These are phyloP conservation scores for Phytophthora fragariae DNA, from an alignment of 352 stramenopile species.

Conservation along the genomic window DNA sequence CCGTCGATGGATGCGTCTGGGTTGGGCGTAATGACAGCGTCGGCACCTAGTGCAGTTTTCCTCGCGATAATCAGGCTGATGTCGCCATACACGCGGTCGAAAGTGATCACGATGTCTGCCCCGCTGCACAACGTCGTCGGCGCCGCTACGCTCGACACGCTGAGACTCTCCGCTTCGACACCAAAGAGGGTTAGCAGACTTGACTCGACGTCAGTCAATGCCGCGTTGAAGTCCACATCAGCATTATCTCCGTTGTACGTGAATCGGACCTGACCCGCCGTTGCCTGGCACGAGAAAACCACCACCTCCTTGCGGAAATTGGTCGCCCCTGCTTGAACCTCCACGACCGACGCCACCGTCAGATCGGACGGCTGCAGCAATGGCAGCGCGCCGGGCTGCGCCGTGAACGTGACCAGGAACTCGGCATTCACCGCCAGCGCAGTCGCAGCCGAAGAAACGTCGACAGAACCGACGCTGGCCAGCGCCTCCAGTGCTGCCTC, in stretches of 20 bases:
- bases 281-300: constrained; percentile 61
- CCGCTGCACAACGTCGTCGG: constrained; percentile 56
- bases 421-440: constrained; percentile 26
- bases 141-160: constrained; percentile 45
- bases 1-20: constrained; percentile 56
- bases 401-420: constrained; percentile 70
- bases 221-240: constrained; percentile 35
- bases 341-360: constrained; percentile 37
- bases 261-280: constrained; percentile 46
- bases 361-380: constrained; percentile 29
- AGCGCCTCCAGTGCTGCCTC: constrained; percentile 49
- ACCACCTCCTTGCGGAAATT: constrained; percentile 77
- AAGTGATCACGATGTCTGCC: constrained; percentile 34
- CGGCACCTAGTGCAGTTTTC: constrained; percentile 22
- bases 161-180: constrained; percentile 66
- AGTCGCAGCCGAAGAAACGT: constrained; percentile 42
- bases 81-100: constrained; percentile 64
- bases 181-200: constrained; percentile 56
- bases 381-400: constrained; percentile 57
- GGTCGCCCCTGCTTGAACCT: constrained; percentile 45
- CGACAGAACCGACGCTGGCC: constrained; percentile 51
- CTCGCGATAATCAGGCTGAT: constrained; percentile 43
- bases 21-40: constrained; percentile 26
- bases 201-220: constrained; percentile 43
- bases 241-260: constrained; percentile 21